Percentiles rank a stretch among this genome's conserved stretches.
phyloP scores from a whole-genome alignment of 1,139 yeast genomes.

The Debaryomyces nepalensis region DNA sequence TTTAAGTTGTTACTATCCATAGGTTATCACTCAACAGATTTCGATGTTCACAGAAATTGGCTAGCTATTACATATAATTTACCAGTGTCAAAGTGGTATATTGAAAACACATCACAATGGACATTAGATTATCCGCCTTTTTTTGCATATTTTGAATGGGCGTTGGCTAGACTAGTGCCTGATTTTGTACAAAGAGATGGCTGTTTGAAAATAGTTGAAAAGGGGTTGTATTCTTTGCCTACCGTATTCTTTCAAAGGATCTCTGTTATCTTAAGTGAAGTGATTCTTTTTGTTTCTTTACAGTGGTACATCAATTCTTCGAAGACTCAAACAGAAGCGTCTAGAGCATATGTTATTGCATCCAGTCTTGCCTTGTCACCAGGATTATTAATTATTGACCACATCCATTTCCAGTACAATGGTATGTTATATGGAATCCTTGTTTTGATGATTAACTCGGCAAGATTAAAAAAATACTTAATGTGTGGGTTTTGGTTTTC shows the following conservation, averaged over 20 bases:
- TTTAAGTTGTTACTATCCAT: conserved; percentile 42
- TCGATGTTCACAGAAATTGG: conserved; percentile 98
- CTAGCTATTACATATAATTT: conserved; percentile 83
- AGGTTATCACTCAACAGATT: conserved; percentile 83
- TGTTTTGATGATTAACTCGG: conserved; percentile 72
- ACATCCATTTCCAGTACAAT: conserved; percentile 93
- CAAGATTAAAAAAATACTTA: conserved; percentile 60
- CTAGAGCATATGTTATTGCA: conserved; percentile 74
- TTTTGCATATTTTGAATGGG: conserved; percentile 93
- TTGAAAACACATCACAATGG: conserved; percentile 87
- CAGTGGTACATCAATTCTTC: conserved; percentile 72
- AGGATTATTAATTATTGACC: conserved; percentile 85
- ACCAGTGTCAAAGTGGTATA: conserved; percentile 82
- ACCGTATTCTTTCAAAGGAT: conserved; percentile 81
- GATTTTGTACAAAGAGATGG: conserved; percentile 68
- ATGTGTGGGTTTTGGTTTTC: conserved; percentile 77
- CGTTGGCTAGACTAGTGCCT: conserved; percentile 75
- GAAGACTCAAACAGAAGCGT: conserved; percentile 34
- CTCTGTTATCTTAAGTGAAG: conserved; percentile 80
- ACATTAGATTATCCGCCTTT: conserved; percentile 97
- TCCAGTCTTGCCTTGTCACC: conserved; percentile 87
- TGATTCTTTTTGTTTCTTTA: conserved; percentile 68
- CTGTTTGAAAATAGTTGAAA: conserved; percentile 69
- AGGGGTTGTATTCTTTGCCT: conserved; percentile 73
- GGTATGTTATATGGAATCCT: conserved; percentile 90